Base-by-base conservation (phyloP, 768 basidiomycete genomes). In the Daedaleopsis sinensis region DNA sequence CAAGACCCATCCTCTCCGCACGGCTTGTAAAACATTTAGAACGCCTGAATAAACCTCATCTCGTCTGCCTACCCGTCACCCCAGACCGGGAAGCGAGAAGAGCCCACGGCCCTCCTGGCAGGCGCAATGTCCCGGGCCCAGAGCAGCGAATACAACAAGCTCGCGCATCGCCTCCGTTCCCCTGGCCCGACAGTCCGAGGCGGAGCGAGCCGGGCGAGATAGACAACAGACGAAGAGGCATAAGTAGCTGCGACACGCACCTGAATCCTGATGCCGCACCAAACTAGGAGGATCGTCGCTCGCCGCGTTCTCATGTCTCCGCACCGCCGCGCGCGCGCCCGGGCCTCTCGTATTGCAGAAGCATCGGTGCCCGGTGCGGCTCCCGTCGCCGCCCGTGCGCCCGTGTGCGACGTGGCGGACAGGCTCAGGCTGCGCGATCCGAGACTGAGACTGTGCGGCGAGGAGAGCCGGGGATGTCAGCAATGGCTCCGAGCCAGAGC, bases 331-430 rank as follows among this genome's bases (percentile, higher is more conserved):
- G 50, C 13, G 15, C 23, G 12, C 27, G 11, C 12, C 39, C 35
- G n/a, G 15, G 35, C 8, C n/a, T 24, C 50, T 23, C 36, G 42
- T 44, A 23, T 55, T 42, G 53, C 39, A 55, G 53, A 55, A 55
- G 53, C 53, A 44, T 55, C 53, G 53, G 53, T 55, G 53, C 21
- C 42, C 53, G 53, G 53, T 44, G 53, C 53, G 53, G 36, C 5
- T 18, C 11, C 51, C 51, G 51, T 52, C 36, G 36, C 32, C 13
- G n/a, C 49, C 8, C 10, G 1, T 16, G 23, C 27, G 13, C 16
- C 49, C 8, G 24, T 27, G 27, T 52, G 35, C 51, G 16, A 52
- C 51, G 51, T 52, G 10, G 24, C n/a, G 12, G 32, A 42, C 39
- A 49, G n/a, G n/a, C n/a, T n/a, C n/a, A n/a, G 47, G 19, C 47